Base-by-base conservation (phyloP, 306 rosid species). In the Prunus mume region DNA sequence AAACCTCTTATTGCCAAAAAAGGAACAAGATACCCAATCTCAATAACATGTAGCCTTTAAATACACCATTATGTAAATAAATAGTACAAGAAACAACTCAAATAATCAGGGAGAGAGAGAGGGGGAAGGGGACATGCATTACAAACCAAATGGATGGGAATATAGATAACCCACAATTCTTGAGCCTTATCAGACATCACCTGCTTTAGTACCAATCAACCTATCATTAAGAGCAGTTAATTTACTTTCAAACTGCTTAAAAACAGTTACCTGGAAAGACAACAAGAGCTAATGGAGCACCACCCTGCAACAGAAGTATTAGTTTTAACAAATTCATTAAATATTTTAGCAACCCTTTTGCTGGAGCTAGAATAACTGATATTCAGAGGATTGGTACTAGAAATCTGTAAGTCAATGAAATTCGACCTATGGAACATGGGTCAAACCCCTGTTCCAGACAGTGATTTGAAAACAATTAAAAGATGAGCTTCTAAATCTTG, bases 221-320 rank as follows among this genome's bases (percentile, higher is more conserved):
- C 91, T 91, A 73, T 85, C 82, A 64, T 95, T 95, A 57, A 95
- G 97, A 80, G 97, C 92, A 69, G 97, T 95, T 82, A 95, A 81
- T 76, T 86, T 87, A 78, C 85, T 80, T 47, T 97, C 93, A 76
- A 71, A 88, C 88, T 85, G 88, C 91, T 95, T 92, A 85, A 81
- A 92, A 80, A 88, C 93, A 38, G 97, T 92, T 52, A 95, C 97
- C 98, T 92, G 84, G 67, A 81, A 79, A 34, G 2, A 34, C 8
- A 34, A 34, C 41, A 34, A 34, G 41, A 5, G 0, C 41, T 34
- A 34, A 34, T 34, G 41, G 41, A 5, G 41, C 41, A 34, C 41
- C 8, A 0, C 41, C 41, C 41, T 0, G 41, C 8, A 34, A 34
- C 41, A 34, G 41, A 34, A 34, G 41, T 34, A 34, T 34, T 34